Evolutionary conservation across 2,329 filamentous ascomycete species (phyloP).

Genomic region (Camptophora hylomeconis): DNA sequence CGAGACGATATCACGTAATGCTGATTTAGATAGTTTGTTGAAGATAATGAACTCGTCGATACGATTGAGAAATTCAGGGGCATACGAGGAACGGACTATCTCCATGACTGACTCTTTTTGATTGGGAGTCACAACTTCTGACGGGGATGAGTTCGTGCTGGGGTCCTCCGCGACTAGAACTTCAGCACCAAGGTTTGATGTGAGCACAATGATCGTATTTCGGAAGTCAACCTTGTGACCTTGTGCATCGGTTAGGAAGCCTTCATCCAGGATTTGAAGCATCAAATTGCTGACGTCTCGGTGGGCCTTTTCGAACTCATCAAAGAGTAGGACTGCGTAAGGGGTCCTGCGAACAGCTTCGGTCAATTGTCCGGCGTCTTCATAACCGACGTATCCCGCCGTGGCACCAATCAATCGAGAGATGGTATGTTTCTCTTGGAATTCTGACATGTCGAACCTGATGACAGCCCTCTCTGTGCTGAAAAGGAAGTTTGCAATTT

Average conservation of each 20-base stretch:
- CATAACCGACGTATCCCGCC: constrained; percentile 91
- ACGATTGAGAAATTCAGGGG: constrained; percentile 91
- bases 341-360: constrained; percentile 91
- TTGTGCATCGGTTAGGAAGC: constrained; percentile 87
- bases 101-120: constrained; percentile 78
- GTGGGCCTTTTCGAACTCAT: constrained; percentile 97
- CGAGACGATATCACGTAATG: constrained; percentile 83
- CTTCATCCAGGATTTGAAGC: constrained; percentile 89
- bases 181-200: constrained; percentile 85
- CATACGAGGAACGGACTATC: constrained; percentile 59
- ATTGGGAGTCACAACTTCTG: constrained; percentile 57
- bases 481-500: constrained; percentile 85
- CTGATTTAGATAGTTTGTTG: constrained; percentile 64
- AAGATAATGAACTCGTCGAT: constrained; percentile 97
- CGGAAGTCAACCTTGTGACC: constrained; percentile 94
- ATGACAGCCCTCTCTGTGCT: constrained; percentile 83
- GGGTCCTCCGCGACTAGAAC: constrained; percentile 66
- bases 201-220: constrained; percentile 92
- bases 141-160: no score
- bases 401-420: constrained; percentile 85
- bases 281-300: constrained; percentile 85
- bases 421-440: constrained; percentile 93
- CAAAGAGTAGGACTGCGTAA: constrained; percentile 86
- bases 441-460: constrained; percentile 95
- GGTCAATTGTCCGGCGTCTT: constrained; percentile 89